Base-by-base conservation (phyloP, 805 yeast species). In the Vanderwaltozyma tropicalis region DNA sequence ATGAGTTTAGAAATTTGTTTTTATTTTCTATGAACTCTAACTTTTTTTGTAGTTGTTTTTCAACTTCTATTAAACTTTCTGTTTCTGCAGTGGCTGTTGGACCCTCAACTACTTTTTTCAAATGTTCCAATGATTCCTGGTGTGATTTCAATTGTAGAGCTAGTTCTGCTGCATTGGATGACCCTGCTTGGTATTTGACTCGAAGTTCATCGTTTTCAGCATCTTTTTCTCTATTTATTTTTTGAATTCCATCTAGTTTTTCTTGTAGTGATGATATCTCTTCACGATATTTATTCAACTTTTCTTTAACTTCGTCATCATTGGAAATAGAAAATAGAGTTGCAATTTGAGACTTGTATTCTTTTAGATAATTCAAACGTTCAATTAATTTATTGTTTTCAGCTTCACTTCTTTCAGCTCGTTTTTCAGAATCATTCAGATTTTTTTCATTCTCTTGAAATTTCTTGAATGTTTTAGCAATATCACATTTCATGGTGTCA, bases 121-220 rank as follows among this genome's bases (percentile, higher is more conserved):
- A 37, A 9, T 31, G 28, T 2, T 57, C 61, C 16, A 49, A 10
- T 8, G 18, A 16, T 17, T 45, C 41, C 28, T 58, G 56, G n/a
- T 58, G 29, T 0, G 43, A 29, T 16, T 53, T 51, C 3, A 62
- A 28, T 6, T 29, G 22, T 3, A 52, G 47, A 1, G 74, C 63
- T 32, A 55, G 41, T 28, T 67, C 71, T 0, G 74, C 74, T 3
- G 78, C 77, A n/a, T 44, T 37, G 1, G 73, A 60, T 0, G 78
- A 72, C 7, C 50, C 50, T 4, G 41, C 34, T 49, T 73, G 79
- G 45, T 74, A 74, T n/a, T 54, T 39, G 1, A 42, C 28, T 41
- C 80, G 53, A 21, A 68, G 45, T 4, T 36, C 40, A 20, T 62
- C 63, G 34, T 61, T 67, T 20, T 40, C 34, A 1, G 31, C 19